Evolutionary conservation across 306 rosid genomes (phyloP).

Genomic region (Pachyrhizus erosus): DNA sequence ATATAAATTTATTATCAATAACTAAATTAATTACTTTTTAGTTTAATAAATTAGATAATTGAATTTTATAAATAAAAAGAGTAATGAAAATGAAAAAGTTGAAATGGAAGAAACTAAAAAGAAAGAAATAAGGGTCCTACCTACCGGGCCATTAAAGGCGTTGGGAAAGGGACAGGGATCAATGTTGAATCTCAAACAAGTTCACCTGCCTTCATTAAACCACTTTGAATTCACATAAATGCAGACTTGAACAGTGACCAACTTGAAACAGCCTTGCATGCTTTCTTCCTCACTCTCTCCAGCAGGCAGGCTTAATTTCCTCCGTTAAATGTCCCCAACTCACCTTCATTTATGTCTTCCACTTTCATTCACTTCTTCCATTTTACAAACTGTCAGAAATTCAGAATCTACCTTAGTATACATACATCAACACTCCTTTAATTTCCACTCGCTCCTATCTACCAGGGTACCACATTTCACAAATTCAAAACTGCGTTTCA

Average conservation of each 20-base stretch:
- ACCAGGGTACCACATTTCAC: constrained; percentile 31
- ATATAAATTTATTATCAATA: too few relatives aligned
- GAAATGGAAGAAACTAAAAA: neutral
- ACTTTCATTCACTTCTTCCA: constrained; percentile 42
- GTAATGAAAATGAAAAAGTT: neutral
- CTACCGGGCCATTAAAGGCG: constrained; percentile 53
- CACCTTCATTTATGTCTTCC: constrained; percentile 73
- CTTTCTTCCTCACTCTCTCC: constrained; percentile 56
- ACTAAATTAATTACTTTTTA: too few relatives aligned
- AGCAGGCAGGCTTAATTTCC: constrained; percentile 31
- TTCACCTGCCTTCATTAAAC: constrained; percentile 89
- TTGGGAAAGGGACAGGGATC: constrained; percentile 51
- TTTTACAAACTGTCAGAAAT: constrained; percentile 49
- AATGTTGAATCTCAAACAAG: constrained; percentile 54
- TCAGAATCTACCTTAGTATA: constrained; percentile 36
- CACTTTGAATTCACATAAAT: constrained; percentile 81
- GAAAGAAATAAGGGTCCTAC: constrained; percentile 44
- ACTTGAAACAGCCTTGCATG: constrained; percentile 52
- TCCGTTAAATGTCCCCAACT: constrained; percentile 74
- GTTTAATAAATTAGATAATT: too few relatives aligned
- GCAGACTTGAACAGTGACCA: constrained; percentile 75
- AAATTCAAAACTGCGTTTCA: constrained; percentile 6
- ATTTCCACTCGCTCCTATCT: constrained; percentile 34
- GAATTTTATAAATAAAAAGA: too few relatives aligned
- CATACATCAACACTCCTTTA: constrained; percentile 7